These are phyloP conservation scores for Fusarium foetens DNA, from an alignment of 2,329 filamentous ascomycete species.

Conservation along the genomic window DNA sequence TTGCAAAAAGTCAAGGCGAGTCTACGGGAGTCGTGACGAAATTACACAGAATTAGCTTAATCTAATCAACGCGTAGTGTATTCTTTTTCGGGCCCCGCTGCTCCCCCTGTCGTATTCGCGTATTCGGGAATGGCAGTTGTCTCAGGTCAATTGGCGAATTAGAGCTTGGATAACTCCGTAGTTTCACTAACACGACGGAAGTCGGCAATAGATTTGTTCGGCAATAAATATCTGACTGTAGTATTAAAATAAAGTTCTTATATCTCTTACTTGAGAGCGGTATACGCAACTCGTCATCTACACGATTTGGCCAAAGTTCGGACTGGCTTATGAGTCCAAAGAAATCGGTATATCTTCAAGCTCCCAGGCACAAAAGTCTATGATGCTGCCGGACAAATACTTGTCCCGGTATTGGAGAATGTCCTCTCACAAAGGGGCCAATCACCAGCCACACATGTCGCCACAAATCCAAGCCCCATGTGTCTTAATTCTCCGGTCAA, in stretches of 20 bases:
- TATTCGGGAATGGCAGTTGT: neutral
- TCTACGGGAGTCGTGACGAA: slow-evolving; percentile 15
- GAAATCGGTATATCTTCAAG: neutral
- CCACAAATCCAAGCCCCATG: slow-evolving; percentile 16
- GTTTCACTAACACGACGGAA: slow-evolving; percentile 3
- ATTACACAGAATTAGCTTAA: slow-evolving; percentile 33
- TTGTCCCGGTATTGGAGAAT: slow-evolving; percentile 2
- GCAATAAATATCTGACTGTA: neutral
- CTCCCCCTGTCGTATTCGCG: slow-evolving; percentile 29
- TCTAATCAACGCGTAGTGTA: slow-evolving; percentile 30
- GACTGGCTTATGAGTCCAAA: rapidly evolving
- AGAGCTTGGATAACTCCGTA: neutral
- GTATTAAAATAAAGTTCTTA: neutral
- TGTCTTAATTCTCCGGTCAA: neutral
- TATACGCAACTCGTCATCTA: neutral
- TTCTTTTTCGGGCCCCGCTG: slow-evolving; percentile 10
- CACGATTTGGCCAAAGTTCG: neutral
- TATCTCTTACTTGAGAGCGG: neutral
- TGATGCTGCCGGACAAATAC: slow-evolving; percentile 22
- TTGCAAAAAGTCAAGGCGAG: neutral
- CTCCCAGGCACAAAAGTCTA: neutral
- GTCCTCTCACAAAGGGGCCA: neutral
- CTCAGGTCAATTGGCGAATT: slow-evolving; percentile 16
- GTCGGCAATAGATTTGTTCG: slow-evolving; percentile 6
- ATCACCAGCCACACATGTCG: slow-evolving; percentile 12